phyloP scores from a whole-genome alignment of 495 filamentous ascomycete species.

The Ramalina intermedia region DNA sequence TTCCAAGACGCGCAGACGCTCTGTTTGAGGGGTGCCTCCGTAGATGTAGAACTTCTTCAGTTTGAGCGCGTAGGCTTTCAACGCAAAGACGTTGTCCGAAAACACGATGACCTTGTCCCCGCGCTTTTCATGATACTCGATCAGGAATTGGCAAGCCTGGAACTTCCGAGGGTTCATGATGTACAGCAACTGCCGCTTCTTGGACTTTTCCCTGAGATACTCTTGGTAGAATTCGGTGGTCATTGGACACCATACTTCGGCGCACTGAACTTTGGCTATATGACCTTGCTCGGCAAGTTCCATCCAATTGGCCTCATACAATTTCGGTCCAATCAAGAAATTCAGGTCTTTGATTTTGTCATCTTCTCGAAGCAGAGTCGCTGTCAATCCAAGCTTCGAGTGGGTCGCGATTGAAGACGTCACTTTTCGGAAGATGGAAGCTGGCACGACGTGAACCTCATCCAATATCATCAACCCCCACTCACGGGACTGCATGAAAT shows the following conservation, averaged over 20 bases:
- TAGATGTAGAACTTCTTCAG: conserved; percentile 86
- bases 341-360: conserved; percentile 97
- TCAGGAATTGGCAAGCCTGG: conserved; percentile 91
- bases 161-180: conserved; percentile 98
- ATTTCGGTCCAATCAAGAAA: conserved; percentile 92
- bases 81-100: conserved; percentile 93
- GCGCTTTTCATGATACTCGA: conserved; percentile 90
- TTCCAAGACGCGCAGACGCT: conserved; percentile 79
- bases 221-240: conserved; percentile 95
- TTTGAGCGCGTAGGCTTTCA: conserved; percentile 71
- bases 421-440: conserved; percentile 87
- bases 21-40: conserved; percentile 71
- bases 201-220: conserved; percentile 60
- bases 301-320: conserved; percentile 99
- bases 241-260: conserved; percentile 99
- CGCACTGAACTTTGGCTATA: conserved; percentile 94
- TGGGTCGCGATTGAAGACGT: conserved; percentile 85
- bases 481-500: conserved; percentile 79
- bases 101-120: conserved; percentile 99
- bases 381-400: conserved; percentile 91
- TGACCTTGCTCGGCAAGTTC: conserved; percentile 93
- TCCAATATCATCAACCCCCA: conserved; percentile 98
- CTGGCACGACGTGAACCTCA: conserved; percentile 96
- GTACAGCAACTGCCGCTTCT: conserved; percentile 64
- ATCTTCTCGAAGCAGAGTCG: conserved; percentile 87